Base-by-base conservation (phyloP, 2,329 filamentous ascomycete species). In the Zymoseptoria tritici region DNA sequence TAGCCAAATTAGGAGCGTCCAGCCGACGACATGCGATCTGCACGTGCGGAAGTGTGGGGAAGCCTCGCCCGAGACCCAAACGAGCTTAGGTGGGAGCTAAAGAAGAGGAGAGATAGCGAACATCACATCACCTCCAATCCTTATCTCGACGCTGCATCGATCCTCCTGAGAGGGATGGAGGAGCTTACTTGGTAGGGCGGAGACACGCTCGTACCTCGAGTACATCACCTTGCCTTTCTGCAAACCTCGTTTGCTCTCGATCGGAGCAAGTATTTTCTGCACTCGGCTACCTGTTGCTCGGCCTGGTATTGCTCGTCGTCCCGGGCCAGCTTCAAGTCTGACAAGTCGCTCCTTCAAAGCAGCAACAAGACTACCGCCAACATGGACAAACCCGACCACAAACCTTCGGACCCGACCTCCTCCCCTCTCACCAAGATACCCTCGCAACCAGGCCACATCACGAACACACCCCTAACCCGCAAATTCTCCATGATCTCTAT, bases 401-500 rank as follows among this genome's bases (percentile, higher is more conserved):
- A 46, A 46, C 13, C 36, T 46, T 4, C 13, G 36, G 36, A 46
- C 36, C 16, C 7, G 13, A 2, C 36, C 11, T 46, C 36, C 13
- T 46, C 13, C 16, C 11, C 36, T n/a, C 36, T 46, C 13, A 46
- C 36, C 36, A 46, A 16, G 13, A 46, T n/a, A 6, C 36, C 36
- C 2, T 46, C 36, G 16, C 11, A 70, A 9, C 69, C 78, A 64
- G 77, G 77, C 62, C 36, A 46, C 36, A n/a, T 46, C 36, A 46
- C 36, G 4, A 46, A 7, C 36, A 46, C 36, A n/a, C 13, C 36
- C 36, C 66, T 79, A 31, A 71, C 72, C 9, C 73, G 77, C 11
- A 77, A 83, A 64, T 84, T 85, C 67, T 76, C 36, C 11, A 46
- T 46, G 36, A 46, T 46, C 16, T 83, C 80, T 69, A 83, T 85